A percentile compares a stretch with the other conserved stretches of the same genome.
Conservation (phyloP, 2,329 filamentous ascomycete genomes). For the Arachnomyces sp. region DNA sequence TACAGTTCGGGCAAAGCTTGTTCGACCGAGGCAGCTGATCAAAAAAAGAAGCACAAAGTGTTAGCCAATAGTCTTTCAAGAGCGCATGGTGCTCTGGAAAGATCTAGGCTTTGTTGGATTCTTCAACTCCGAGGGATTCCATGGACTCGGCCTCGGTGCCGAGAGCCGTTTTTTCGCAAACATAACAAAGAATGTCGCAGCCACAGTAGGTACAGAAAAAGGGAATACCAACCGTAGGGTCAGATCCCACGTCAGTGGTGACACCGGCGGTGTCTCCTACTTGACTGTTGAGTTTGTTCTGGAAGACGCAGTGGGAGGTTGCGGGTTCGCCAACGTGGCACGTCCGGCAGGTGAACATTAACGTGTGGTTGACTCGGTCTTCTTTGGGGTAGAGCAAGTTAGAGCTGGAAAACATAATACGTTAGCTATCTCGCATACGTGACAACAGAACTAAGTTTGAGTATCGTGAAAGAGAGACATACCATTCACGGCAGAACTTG, state of each 20-base stretch:
- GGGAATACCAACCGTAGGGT: constrained; percentile 87
- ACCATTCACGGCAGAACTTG: constrained; percentile 97
- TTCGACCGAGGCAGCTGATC: constrained; percentile 78
- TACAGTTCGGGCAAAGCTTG: constrained; percentile 76
- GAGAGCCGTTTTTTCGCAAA: constrained; percentile 27
- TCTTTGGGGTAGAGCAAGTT: constrained; percentile 98
- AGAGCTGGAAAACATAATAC: constrained; percentile 48
- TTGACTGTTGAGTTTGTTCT: constrained; percentile 84
- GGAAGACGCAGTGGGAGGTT: constrained; percentile 84
- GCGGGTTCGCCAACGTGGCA: constrained; percentile 88
- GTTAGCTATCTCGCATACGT: constrained; percentile 11
- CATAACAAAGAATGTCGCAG: constrained; percentile 47
- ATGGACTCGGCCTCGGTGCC: too few species aligned
- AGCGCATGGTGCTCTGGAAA: background rate
- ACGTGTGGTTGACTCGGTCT: constrained; percentile 71
- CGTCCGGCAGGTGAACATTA: constrained; percentile 93
- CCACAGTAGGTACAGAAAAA: constrained; percentile 53
- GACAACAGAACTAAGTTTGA: constrained; percentile 4
- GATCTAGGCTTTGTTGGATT: too few species aligned
- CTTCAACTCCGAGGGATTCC: too few species aligned
- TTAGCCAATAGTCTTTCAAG: constrained; percentile 24
- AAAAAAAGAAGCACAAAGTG: constrained; percentile 11
- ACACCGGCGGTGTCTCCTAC: constrained; percentile 94
- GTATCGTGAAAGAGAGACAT: constrained; percentile 19
- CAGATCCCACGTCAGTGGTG: constrained; percentile 91